These are phyloP conservation scores for Taphrina pruni DNA, from an alignment of 1,139 yeast genomes.

Conservation along the genomic window DNA sequence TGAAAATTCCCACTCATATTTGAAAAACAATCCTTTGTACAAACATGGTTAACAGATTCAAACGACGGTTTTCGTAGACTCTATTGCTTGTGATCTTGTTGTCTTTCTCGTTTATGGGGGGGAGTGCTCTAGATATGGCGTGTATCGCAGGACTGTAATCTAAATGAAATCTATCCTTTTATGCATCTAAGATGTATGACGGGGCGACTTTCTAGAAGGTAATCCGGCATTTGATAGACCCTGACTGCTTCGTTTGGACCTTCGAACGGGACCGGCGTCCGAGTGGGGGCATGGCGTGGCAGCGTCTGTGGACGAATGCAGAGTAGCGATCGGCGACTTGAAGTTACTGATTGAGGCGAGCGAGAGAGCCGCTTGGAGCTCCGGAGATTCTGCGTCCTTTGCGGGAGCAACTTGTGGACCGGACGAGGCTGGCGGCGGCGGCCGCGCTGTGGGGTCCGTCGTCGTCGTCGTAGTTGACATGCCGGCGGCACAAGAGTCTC, in stretches of 20 bases:
- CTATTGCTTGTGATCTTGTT: no score
- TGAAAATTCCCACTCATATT: background rate
- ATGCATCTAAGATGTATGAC: background rate
- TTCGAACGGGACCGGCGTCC: background rate
- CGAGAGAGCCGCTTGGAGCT: slow-evolving; percentile 21
- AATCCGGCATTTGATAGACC: background rate
- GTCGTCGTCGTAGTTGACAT: background rate
- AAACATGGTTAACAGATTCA: no score
- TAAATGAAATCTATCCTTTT: background rate
- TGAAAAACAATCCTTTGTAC: no score
- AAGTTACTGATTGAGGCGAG: slow-evolving; percentile 13
- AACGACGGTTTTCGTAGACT: no score
- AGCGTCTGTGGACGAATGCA: background rate
- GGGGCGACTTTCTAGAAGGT: slow-evolving; percentile 11
- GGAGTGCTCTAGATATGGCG: no score
- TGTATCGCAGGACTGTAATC: background rate
- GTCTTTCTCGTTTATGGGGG: no score
- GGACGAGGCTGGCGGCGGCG: background rate
- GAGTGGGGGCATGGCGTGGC: background rate
- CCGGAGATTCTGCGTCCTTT: slow-evolving; percentile 11
- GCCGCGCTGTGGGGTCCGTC: slow-evolving; percentile 1
- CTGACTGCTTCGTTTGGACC: background rate
- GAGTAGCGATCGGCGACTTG: background rate
- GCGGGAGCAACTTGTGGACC: background rate
- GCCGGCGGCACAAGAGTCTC: background rate